Base-by-base conservation (phyloP, 2,329 filamentous ascomycete species). In the Sphaerulina musiva region DNA sequence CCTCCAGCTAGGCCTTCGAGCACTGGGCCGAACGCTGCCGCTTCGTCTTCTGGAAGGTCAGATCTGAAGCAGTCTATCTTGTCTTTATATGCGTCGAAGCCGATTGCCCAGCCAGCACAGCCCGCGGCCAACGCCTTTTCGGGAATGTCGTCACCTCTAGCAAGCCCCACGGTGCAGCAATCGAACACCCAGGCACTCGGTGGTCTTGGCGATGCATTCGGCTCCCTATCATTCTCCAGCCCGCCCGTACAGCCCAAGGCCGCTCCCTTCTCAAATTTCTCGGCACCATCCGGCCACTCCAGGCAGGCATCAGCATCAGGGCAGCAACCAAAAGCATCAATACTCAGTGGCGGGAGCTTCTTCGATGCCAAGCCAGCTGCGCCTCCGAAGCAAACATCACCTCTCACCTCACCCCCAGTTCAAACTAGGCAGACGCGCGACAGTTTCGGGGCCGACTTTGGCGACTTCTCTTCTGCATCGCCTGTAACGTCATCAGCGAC, bases 31-130 rank as follows among this genome's bases (percentile, higher is more conserved):
- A 67, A 67, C 26, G 78, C 79, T 4, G 69, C 26, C 5, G 26
- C 26, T 29, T 29, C 20, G 20, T 20, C 76, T 14, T 79, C 80
- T 10, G 95, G 90, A 44, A 80, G 93, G 58, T 91, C 92, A 2
- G 93, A 98, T 68, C 76, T 98, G 56, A 98, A 98, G 73, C 92
- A 96, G 72, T 97, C 92, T 2, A 98, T 98, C 57, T 75, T 98
- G 46, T 98, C 93, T 6, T 80, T 98, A 12, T 98, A 98, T 69
- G 89, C 91, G 9, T 87, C 89, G 6, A 87, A 89, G 67, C 83
- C 88, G n/a, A 86, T 87, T 63, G 77, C 82, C 8, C 73, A 78
- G 42, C 74, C 78, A 52, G 68, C 74, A 38, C 69, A 72, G 31
- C 57, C 62, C 51, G 50, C 61, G 41, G 57, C 61, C 23, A 39